phyloP scores from a whole-genome alignment of 805 yeast genomes.

The Lachancea meyersii region DNA sequence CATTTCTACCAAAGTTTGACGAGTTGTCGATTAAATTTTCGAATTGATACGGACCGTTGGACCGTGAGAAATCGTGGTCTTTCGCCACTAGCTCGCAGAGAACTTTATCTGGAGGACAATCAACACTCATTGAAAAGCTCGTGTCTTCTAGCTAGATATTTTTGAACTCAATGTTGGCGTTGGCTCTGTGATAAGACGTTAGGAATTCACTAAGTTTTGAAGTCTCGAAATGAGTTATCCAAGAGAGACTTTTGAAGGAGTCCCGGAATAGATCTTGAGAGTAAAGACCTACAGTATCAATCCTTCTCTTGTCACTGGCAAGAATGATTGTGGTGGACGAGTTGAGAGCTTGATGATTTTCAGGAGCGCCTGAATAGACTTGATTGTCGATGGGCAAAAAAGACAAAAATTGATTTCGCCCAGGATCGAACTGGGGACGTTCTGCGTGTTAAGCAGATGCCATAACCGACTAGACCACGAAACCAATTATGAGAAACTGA shows the following conservation, averaged over 20 bases:
- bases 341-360: too few relatives aligned
- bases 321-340: too few relatives aligned
- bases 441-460: slow-evolving; percentile 99
- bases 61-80: neutral
- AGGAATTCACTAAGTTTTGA: too few relatives aligned
- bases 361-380: too few relatives aligned
- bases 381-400: neutral
- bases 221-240: too few relatives aligned
- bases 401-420: slow-evolving; percentile 83
- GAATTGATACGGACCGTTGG: neutral
- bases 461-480: slow-evolving; percentile 99
- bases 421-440: slow-evolving; percentile 99
- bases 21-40: neutral
- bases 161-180: too few relatives aligned
- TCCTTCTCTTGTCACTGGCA: too few relatives aligned
- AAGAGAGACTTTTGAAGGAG: too few relatives aligned
- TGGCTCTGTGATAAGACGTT: too few relatives aligned
- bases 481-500: slow-evolving; percentile 40
- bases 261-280: too few relatives aligned
- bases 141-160: too few relatives aligned
- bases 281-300: too few relatives aligned
- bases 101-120: neutral
- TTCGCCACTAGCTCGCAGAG: neutral
- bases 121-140: neutral
- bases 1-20: neutral